Conservation (phyloP, 1,284 basidiomycete genomes). For the Veloboletus limbatus region DNA sequence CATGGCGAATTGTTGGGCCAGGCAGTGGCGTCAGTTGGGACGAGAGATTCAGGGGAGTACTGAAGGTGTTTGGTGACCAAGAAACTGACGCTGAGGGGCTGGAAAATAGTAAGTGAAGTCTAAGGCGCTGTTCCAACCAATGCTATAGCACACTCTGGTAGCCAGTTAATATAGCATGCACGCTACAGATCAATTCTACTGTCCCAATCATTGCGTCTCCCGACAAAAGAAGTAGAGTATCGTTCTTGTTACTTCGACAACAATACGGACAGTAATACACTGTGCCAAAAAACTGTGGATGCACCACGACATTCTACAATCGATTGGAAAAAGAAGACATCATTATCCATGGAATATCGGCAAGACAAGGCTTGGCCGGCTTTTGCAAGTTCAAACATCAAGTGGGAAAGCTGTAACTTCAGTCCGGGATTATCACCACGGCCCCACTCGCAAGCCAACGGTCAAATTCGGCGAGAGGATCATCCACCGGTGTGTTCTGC, state of each 20-base stretch:
- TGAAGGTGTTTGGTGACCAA: constrained; percentile 62
- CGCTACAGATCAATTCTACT: not conserved
- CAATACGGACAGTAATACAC: not conserved
- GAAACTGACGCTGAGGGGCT: constrained; percentile 1
- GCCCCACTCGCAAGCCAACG: constrained; percentile 46
- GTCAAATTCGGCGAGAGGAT: constrained; percentile 48
- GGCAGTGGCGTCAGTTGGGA: constrained; percentile 73
- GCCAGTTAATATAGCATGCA: too few relatives aligned
- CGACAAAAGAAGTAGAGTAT: not conserved
- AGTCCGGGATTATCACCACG: constrained; percentile 36
- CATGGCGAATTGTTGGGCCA: constrained; percentile 75
- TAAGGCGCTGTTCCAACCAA: not conserved
- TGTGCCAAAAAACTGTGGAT: not conserved
- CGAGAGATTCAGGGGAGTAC: constrained; percentile 60
- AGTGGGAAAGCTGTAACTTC: too few relatives aligned
- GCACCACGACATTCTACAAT: not conserved
- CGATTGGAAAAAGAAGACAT: not conserved
- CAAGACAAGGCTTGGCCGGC: too few relatives aligned
- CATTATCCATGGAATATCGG: too few relatives aligned
- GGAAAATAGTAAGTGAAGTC: not conserved
- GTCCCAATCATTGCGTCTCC: not conserved
- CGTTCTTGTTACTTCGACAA: not conserved
- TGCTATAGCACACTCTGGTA: not conserved
- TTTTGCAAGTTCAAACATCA: too few relatives aligned
- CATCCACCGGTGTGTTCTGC: constrained; percentile 15